Evolutionary conservation across 352 stramenopile genomes (phyloP), one percentile per base, ranked within the genome.

Genomic region (Phytophthora sojae): DNA sequence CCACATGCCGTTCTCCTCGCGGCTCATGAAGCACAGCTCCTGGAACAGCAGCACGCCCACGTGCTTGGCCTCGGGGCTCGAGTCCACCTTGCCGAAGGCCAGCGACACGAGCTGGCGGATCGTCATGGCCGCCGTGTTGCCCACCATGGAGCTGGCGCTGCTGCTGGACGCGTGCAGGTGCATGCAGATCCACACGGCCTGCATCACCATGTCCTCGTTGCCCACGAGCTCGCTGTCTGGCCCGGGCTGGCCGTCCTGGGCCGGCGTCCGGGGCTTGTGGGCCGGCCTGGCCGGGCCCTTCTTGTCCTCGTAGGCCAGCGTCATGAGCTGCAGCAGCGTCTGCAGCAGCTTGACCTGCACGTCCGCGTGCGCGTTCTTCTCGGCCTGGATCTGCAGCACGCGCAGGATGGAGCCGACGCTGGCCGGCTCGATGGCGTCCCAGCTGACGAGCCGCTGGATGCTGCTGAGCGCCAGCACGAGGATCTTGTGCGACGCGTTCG

Each of bases 311-410:
- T 89, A 95, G 1, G 82, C 86, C 37, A 96, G 75, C 65, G 90
- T 96, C 56, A 96, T 85, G 6, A 97, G 71, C 66, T 97, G 89
- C 64, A 96, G 64, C 32, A 97, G 75, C 26, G 91, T 97, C 78
- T 97, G 91, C 53, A 97, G 71, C 58, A 96, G 47, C 77, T 97
- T 97, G 50, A 96, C 81, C 65, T 97, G 86, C 25, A 97, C 90
- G 52, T 97, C 91, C 4, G 82, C 80, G 53, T 92, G 77, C 5
- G 76, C 69, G 49, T 91, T 96, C 76, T 95, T 95, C 80, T 96
- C 89, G 57, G 96, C 95, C 82, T 99, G 97, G 77, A 99, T 99
- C 70, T 97, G 90, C 63, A 99, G 86, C 45, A 99, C 96, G 57
- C 96, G 93, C 61, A 98, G 75, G 75, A 99, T 98, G 67, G 98